Evolutionary conservation across 2,329 filamentous ascomycete species (phyloP).

Genomic region (Colletotrichum tropicicola): DNA sequence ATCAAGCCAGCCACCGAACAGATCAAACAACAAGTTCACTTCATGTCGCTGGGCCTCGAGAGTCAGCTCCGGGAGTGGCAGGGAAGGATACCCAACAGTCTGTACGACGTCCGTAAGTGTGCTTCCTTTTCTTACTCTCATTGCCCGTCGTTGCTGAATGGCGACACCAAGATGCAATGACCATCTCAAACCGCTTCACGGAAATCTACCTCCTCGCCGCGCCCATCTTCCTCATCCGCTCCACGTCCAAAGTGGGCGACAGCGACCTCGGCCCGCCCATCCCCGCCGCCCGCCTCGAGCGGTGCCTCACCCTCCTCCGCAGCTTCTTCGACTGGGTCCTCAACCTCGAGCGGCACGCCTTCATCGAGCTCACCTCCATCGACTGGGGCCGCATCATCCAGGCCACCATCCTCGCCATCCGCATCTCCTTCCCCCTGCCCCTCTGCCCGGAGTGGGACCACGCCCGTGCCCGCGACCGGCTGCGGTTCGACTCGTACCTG

Average conservation of each 20-base stretch:
- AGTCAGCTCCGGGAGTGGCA: conserved; percentile 54
- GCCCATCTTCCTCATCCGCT: conserved; percentile 38
- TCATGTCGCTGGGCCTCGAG: conserved; percentile 58
- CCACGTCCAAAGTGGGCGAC: conserved; percentile 18
- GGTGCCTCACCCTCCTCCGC: conserved; percentile 37
- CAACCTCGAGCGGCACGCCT: conserved; percentile 38
- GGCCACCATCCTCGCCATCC: conserved; percentile 52
- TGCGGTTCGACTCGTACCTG: conserved; percentile 52
- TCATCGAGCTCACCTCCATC: conserved; percentile 48
- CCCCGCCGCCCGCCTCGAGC: conserved; percentile 32
- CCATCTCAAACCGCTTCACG: conserved; percentile 35
- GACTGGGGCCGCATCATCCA: conserved; percentile 55
- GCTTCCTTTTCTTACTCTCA: conserved; percentile 39
- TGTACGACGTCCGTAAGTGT: conserved; percentile 15
- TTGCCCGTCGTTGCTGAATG: conserved; percentile 34
- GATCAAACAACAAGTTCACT: conserved; percentile 49
- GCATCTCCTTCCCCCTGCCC: conserved; percentile 55
- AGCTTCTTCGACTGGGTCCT: conserved; percentile 43
- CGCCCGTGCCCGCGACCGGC: conserved; percentile 45
- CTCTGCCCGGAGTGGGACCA: conserved; percentile 45
- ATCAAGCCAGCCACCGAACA: conserved; percentile 35
- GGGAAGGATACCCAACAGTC: conserved; percentile 38
- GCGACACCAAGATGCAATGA: neutral
- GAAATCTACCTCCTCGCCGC: conserved; percentile 49
- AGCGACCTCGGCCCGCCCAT: conserved; percentile 26